phyloP scores from a whole-genome alignment of 1,139 yeast species.

The Geotrichum klebahnii region DNA sequence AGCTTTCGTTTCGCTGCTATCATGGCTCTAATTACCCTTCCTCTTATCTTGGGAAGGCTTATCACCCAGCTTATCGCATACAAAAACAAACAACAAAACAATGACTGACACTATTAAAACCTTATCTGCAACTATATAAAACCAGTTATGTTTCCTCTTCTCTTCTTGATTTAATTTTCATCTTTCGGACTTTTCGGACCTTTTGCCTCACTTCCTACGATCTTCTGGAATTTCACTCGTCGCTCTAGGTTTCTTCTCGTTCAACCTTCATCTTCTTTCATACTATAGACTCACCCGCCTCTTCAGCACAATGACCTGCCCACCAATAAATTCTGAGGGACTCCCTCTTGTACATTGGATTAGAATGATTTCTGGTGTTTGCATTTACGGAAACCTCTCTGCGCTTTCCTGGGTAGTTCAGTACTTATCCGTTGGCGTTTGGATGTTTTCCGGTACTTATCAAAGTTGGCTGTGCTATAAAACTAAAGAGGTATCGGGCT shows the following conservation, averaged over 20 bases:
- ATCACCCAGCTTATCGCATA: no score
- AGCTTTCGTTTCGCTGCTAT: no score
- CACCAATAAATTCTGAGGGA: slow-evolving; percentile 15
- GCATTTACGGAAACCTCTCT: slow-evolving; percentile 27
- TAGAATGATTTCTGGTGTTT: slow-evolving; percentile 23
- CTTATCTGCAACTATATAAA: no score
- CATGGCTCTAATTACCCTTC: no score
- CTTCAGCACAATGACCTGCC: slow-evolving; percentile 8
- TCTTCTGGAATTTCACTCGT: no score
- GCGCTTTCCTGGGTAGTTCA: slow-evolving; percentile 31
- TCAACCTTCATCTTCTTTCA: not conserved
- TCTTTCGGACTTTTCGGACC: no score
- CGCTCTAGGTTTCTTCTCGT: not conserved
- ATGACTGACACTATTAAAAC: no score
- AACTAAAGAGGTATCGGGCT: slow-evolving; percentile 36
- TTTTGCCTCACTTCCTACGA: no score
- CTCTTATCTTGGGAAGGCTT: no score
- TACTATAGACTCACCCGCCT: not conserved
- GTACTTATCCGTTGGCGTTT: slow-evolving; percentile 32
- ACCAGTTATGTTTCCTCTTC: no score
- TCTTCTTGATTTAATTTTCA: no score
- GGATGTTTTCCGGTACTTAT: slow-evolving; percentile 36
- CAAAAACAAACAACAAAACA: no score
- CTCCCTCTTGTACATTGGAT: slow-evolving; percentile 24
- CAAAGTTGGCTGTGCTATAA: slow-evolving; percentile 33